Evolutionary conservation across 2,329 filamentous ascomycete species (phyloP), one percentile per base, ranked within the genome.

Genomic region (Stachybotrys elegans): DNA sequence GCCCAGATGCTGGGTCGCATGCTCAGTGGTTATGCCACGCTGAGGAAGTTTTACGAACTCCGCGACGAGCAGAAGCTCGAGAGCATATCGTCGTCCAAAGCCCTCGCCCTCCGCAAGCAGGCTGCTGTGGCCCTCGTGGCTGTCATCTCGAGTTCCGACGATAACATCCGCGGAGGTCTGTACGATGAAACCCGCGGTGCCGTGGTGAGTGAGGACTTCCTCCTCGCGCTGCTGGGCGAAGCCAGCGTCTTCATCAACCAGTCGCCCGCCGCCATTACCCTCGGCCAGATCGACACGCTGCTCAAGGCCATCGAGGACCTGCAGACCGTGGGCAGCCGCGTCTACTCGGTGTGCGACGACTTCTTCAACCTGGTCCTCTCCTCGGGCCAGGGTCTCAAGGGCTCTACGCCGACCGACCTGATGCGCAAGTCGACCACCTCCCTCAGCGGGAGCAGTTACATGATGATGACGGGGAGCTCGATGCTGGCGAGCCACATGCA

Each of bases 21-120:
- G 67, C 81, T 96, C 9, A 93, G 88, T 60, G 92, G 92, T 19
- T 97, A 97, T 58, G 92, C 91, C 19, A 95, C 90, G 1, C 73
- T 97, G 17, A 86, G 92, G 27, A 85, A 84, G 53, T 96, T 92
- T 69, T 97, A 95, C 64, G 85, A 91, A 49, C 76, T 91, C n/a
- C 81, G 92, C 40, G 92, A 97, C 57, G 50, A 57, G 12, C 52
- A 54, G 32, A 54, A 56, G 9, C 40, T 57, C n/a, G 55, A 59
- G 22, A 55, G 53, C 4, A 49, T 58, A 31, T 57, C 62, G 2
- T 42, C 57, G 4, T 48, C 60, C 20, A 68, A 69, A 46, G 75
- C 82, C 0, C 67, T 83, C 19, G 72, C 78, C 12, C 72, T 84
- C 17, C 86, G 83, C 52, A 79, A 81, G 43, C 80, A 85, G 51